These are phyloP conservation scores for Anacardium occidentale DNA, from an alignment of 345 rosid genomes.

Conservation along the genomic window DNA sequence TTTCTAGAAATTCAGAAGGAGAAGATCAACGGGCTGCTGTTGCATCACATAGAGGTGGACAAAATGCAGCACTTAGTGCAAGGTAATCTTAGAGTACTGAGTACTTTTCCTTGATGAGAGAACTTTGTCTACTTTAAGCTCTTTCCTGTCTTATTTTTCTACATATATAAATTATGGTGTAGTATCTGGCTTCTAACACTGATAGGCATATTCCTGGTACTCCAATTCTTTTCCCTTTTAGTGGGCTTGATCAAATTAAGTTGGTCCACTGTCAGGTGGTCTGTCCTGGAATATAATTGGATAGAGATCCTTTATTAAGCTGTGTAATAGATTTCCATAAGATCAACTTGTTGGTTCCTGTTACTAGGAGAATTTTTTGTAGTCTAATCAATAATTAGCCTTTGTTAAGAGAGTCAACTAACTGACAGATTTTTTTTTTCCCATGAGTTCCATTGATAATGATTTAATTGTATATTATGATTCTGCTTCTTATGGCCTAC, in stretches of 20 bases:
- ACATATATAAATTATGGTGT: not conserved
- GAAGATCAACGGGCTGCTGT: constrained; percentile 50
- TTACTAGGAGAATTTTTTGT: not conserved
- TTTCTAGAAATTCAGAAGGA: constrained; percentile 63
- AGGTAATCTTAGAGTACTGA: constrained; percentile 47
- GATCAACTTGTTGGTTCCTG: not conserved
- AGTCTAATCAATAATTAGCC: not conserved
- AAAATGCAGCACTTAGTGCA: constrained; percentile 49
- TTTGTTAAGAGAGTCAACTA: not conserved
- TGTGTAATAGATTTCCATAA: not conserved
- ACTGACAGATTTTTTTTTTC: not conserved
- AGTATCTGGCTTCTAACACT: not conserved
- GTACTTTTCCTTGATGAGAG: constrained; percentile 1
- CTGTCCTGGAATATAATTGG: not conserved
- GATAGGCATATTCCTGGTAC: not conserved
- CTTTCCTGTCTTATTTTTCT: not conserved
- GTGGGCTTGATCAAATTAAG: constrained; percentile 1
- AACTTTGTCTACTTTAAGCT: not conserved
- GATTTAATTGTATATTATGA: not conserved
- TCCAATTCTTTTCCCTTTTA: not conserved
- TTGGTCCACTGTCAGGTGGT: not conserved
- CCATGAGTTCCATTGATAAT: not conserved
- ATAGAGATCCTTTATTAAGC: not conserved
- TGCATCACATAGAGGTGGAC: constrained; percentile 56
- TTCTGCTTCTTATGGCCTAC: constrained; percentile 5